Conservation (phyloP, 2,329 filamentous ascomycete species). For the Colletotrichum viniferum region DNA sequence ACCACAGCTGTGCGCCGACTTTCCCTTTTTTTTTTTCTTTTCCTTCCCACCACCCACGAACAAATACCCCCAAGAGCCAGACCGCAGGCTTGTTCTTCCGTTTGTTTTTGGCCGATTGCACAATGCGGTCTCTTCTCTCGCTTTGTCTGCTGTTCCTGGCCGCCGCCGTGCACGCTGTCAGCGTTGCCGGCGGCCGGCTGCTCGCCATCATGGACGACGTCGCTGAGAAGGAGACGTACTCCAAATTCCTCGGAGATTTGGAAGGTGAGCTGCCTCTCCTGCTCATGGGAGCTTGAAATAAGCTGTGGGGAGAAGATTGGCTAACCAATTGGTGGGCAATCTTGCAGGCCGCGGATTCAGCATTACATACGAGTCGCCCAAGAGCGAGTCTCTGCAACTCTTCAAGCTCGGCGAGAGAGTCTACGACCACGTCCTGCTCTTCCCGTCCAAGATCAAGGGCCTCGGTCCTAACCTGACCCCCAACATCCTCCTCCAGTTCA, state of each 20-base stretch:
- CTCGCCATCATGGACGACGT: slow-evolving; percentile 86
- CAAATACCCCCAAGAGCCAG: slow-evolving; percentile 10
- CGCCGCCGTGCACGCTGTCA: slow-evolving; percentile 74
- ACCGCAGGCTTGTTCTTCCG: not conserved
- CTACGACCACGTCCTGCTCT: slow-evolving; percentile 89
- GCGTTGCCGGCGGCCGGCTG: slow-evolving; percentile 81
- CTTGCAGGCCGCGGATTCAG: slow-evolving; percentile 78
- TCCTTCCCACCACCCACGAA: not conserved
- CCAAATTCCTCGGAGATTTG: slow-evolving; percentile 78
- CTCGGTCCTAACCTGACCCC: slow-evolving; percentile 89
- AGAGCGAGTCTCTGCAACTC: slow-evolving; percentile 76
- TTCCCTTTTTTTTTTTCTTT: slow-evolving; percentile 16
- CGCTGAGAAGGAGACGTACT: slow-evolving; percentile 81
- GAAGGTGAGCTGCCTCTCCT: slow-evolving; percentile 55
- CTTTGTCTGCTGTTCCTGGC: slow-evolving; percentile 71
- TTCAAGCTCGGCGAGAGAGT: slow-evolving; percentile 86
- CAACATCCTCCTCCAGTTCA: slow-evolving; percentile 84
- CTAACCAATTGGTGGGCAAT: slow-evolving; percentile 25
- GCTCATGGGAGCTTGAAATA: not conserved
- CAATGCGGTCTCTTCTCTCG: slow-evolving; percentile 77
- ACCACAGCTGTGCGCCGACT: slow-evolving; percentile 23
- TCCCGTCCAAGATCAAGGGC: slow-evolving; percentile 90
- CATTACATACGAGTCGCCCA: slow-evolving; percentile 81
- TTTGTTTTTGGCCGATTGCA: slow-evolving; percentile 31
- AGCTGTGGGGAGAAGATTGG: slow-evolving; percentile 5